Evolutionary conservation across 371 early-diverging fungal genomes (phyloP), one percentile per base, ranked within the genome.

Genomic region (Circinella minor): DNA sequence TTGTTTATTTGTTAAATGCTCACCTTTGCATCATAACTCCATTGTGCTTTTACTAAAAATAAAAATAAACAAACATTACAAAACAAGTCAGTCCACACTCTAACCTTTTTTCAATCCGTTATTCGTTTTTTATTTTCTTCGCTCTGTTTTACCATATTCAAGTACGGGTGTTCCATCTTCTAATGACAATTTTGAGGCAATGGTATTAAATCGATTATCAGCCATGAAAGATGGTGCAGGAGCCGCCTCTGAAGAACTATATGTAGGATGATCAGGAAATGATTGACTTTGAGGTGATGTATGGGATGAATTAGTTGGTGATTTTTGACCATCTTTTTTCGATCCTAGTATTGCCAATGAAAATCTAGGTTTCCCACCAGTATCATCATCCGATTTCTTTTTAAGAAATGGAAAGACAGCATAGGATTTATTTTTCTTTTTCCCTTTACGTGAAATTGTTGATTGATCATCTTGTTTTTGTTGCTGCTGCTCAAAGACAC

Each of bases 11-110:
- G 15, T 46, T 43, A 62, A 13, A 5, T 51, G 15, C 15, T 51
- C 15, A 65, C 70, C 72, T 71, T 71, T n/a, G 72, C 72, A 48
- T 67, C 72, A 60, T 71, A 71, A 36, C 64, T 71, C 72, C 72
- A 71, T 36, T 65, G 61, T 54, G 72, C 72, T 67, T 67, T 62
- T 38, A 67, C 72, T 61, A 49, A 55, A 51, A 5, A 51, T 13
- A 14, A 51, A 51, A 51, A 51, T 5, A 51, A 8, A 48, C 36
- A 39, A 20, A 36, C 60, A 36, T 68, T 61, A 27, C 27, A 27
- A 27, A n/a, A 18, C 55, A 15, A 54, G 66, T 17, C 49, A 48
- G 9, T 36, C 49, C 15, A 10, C 17, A 48, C 20, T 27, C 1
- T 27, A 27, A 27, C 27, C 27, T 2, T 27, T 27, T 27, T 27